Percentiles rank a stretch among this genome's conserved stretches.
phyloP scores from a whole-genome alignment of 2,329 filamentous ascomycete genomes.

The Hirsutella rhossiliensis region DNA sequence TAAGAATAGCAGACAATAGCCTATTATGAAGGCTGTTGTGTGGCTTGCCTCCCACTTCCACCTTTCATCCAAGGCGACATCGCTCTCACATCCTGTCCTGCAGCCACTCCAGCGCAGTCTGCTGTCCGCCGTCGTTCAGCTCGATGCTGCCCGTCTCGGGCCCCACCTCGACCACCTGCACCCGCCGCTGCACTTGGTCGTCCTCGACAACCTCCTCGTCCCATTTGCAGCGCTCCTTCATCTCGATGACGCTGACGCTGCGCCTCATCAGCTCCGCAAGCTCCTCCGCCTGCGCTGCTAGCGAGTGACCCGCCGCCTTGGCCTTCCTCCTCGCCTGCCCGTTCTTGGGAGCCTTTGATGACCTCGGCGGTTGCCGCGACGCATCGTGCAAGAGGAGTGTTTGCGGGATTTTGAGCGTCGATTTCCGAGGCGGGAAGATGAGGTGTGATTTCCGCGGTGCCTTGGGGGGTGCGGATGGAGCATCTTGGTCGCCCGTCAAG shows the following conservation, averaged over 20 bases:
- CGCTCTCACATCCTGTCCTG: slow-evolving; percentile 3
- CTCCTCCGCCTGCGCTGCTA: slow-evolving; percentile 32
- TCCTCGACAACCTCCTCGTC: slow-evolving; percentile 24
- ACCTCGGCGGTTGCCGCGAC: background rate
- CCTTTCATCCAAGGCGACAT: too few relatives aligned
- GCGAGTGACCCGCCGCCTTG: slow-evolving; percentile 24
- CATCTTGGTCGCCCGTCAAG: slow-evolving; percentile 10
- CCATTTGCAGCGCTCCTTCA: slow-evolving; percentile 28
- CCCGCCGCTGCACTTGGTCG: slow-evolving; percentile 22
- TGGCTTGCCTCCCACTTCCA: background rate
- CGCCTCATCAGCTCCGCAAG: slow-evolving; percentile 35
- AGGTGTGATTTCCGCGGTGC: slow-evolving; percentile 28
- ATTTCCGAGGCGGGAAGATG: slow-evolving; percentile 33
- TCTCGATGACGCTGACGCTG: slow-evolving; percentile 33
- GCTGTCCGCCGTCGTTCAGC: slow-evolving; percentile 15
- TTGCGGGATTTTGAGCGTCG: slow-evolving; percentile 36
- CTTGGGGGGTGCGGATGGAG: slow-evolving; percentile 7
- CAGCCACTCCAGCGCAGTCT: slow-evolving; percentile 19
- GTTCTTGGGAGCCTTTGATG: background rate
- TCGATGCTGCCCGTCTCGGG: slow-evolving; percentile 13
- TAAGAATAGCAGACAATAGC: background rate
- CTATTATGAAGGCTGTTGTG: background rate
- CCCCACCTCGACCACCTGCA: slow-evolving; percentile 26
- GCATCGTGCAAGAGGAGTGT: slow-evolving; percentile 35
- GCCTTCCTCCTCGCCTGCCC: slow-evolving; percentile 6